Base-by-base conservation (phyloP, 2,329 filamentous ascomycete species). In the Curvularia spicifera region DNA sequence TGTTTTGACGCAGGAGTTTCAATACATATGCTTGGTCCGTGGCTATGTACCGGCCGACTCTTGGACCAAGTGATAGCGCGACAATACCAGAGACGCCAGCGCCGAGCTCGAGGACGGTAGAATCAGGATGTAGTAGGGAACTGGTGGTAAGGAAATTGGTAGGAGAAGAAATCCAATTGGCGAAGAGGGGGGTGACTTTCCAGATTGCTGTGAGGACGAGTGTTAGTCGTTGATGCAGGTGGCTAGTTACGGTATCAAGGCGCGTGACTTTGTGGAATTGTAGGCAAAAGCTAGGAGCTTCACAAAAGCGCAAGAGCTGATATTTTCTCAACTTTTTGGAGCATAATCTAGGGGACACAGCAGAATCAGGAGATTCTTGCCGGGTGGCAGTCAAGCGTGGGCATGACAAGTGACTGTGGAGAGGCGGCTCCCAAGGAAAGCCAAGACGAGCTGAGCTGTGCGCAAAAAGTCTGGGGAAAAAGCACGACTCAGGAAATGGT, bases 21-120 rank as follows among this genome's bases (percentile, higher is more conserved):
- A 90, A 83, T 2, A 96, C 90, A 76, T 98, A 98, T 44, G 86
- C 78, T 76, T 97, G 94, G 75, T 99, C 95, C 0, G 93, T 97
- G 45, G 95, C 87, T 44, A 93, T 82, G 73, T 95, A 96, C 58
- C 81, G 81, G 5, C 71, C 63, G 18, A 96, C 82, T 3, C 79
- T 79, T 1, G 85, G 84, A 1, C 85, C 84, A 12, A 97, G 78
- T 6, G 86, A 80, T 37, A 95, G 80, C 3, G 89, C 91, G 33
- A 93, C 85, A 35, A 98, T 82, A 18, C 89, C 91, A 0, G 93
- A 91, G 54, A 96, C 89, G 53, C 95, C 95, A 74, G 91, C 93
- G 43, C 95, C 95, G 5, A 99, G 85, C 72, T 98, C 95, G 54
- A 97, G 81, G 20, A 93, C 81, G 5, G 80, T 80, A 5, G 90